These are phyloP conservation scores for Diaporthe sp. DNA, from an alignment of 2,329 filamentous ascomycete species.

Conservation along the genomic window DNA sequence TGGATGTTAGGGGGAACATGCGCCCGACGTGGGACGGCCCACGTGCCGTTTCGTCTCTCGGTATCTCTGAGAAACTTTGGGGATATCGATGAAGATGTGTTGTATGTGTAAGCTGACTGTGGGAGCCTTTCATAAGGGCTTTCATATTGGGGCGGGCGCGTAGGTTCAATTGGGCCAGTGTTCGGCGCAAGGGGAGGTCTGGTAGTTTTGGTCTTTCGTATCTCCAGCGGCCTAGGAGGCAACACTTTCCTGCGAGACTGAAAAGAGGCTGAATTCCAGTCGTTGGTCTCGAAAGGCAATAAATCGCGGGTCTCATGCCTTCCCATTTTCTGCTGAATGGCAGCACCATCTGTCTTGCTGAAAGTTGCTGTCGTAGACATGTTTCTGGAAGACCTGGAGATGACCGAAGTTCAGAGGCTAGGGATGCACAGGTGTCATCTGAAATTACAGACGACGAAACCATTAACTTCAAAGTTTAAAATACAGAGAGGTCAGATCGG, in stretches of 20 bases:
- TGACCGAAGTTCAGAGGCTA: background rate
- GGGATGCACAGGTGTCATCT: background rate
- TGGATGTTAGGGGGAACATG: constrained; percentile 76
- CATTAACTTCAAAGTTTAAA: background rate
- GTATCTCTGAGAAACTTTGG: background rate
- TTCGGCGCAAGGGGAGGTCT: background rate
- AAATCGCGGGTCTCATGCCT: background rate
- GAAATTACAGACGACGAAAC: background rate
- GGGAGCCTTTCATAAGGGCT: background rate
- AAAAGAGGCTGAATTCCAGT: background rate
- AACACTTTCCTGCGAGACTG: background rate
- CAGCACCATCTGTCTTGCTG: background rate
- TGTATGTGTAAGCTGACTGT: background rate
- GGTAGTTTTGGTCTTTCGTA: background rate
- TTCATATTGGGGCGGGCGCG: background rate
- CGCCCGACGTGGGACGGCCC: constrained; percentile 4
- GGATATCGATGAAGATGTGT: background rate
- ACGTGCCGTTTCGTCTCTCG: background rate
- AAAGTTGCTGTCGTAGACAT: background rate
- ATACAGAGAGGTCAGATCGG: background rate
- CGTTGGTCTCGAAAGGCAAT: background rate
- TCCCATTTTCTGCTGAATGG: background rate
- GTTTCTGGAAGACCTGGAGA: background rate
- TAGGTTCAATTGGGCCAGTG: background rate
- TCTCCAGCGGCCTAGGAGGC: too few relatives aligned